Conservation (phyloP, 441 rosid genomes). For the Lepidium campestre region DNA sequence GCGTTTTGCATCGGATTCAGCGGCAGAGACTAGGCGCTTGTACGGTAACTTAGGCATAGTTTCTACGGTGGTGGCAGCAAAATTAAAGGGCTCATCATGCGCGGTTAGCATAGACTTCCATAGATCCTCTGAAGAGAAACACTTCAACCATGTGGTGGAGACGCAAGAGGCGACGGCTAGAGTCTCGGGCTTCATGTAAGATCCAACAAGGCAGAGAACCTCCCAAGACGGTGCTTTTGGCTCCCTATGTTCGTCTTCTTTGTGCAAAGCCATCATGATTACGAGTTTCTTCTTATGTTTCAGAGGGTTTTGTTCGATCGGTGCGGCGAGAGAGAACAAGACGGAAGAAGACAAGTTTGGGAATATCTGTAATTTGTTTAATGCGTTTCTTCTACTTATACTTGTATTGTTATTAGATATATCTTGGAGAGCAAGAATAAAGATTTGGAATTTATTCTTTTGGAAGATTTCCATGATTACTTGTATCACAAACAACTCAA, state of each 20-base stretch:
- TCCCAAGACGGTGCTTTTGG: slow-evolving; percentile 8
- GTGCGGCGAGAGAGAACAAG: background rate
- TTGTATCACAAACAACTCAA: too few relatives aligned
- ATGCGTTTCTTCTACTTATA: background rate
- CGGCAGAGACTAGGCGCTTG: background rate
- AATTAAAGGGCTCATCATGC: background rate
- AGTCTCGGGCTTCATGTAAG: slow-evolving; percentile 11
- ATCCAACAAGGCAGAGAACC: background rate
- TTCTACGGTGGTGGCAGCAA: background rate
- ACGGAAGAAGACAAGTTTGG: background rate
- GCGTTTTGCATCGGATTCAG: slow-evolving; percentile 6
- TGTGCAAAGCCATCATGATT: background rate
- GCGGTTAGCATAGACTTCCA: background rate
- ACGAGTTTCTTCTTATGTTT: background rate
- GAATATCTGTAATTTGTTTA: background rate
- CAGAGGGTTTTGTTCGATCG: background rate
- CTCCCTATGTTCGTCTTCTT: background rate
- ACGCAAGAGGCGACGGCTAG: slow-evolving; percentile 19
- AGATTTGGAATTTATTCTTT: too few relatives aligned
- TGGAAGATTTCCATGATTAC: too few relatives aligned
- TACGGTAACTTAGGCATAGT: background rate
- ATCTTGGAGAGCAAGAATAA: too few relatives aligned
- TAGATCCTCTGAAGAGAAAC: slow-evolving; percentile 13
- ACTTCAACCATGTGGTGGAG: slow-evolving; percentile 15
- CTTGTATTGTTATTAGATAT: background rate